Evolutionary conservation across 2,329 filamentous ascomycete species (phyloP), one percentile per base, ranked within the genome.

Genomic region (Phaeosphaeriaceae sp.): DNA sequence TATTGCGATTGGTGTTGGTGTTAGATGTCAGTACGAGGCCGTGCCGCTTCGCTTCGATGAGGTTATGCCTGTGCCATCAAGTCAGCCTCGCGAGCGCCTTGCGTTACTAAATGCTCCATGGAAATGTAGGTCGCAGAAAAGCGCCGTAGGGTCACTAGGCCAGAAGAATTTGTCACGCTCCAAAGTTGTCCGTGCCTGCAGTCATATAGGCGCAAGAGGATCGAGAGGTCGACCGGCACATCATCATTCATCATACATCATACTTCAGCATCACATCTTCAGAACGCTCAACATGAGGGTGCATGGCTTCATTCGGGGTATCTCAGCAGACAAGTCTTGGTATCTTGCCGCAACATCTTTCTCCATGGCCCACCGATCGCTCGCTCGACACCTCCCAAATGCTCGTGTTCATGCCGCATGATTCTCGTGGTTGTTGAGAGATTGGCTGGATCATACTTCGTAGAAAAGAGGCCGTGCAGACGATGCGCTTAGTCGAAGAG

Each of bases 401-500:
- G 48, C 67, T 61, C 68, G 43, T 68, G 59, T 63, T 69, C 73
- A 60, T 72, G 54, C 60, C 66, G 68, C 73, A 71, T 73, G 68
- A 70, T 70, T 68, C 63, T 68, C 73, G 65, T 72, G 60, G 65
- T 66, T 64, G 54, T 63, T 61, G 68, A 70, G 63, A 70, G 65
- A 64, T 62, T 69, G 66, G 58, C 66, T 51, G 55, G 64, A 68
- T 69, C 68, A 71, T 72, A 67, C 61, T 67, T 72, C 65, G 65
- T 74, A 60, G 65, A 61, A 58, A 55, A 59, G 55, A 52, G 52
- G 61, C 56, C 51, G 47, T 61, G 35, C 35, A 64, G 61, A 63
- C 62, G 70, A 76, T 57, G 59, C 70, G 69, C 70, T 78, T 84
- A 85, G 82, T 89, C 88, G 85, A 90, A 89, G 63, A 90, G 86